Evolutionary conservation across 148 eudicot species (phyloP), one percentile per base, ranked within the genome.

Genomic region (Tetragonia tetragonoides): DNA sequence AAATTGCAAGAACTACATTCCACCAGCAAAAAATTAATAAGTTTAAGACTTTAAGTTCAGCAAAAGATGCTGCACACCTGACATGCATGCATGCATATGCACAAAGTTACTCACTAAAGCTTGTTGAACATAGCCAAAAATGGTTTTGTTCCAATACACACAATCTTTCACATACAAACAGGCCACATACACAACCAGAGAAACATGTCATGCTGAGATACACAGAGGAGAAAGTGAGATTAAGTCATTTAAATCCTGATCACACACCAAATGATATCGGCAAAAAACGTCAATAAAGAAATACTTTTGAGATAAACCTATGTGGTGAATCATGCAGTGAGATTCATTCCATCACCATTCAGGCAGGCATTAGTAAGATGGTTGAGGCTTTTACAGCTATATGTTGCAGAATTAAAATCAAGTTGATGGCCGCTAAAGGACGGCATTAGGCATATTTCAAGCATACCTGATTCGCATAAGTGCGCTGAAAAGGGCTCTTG

Each of bases 401-500:
- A 53, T 6, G 12, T 41, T 34, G 49, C 47, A 81, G 14, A 70
- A 18, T 54, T 42, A 9, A 51, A 62, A 56, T 12, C 80, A 66
- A 28, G 44, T 41, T 20, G 66, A 20, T n/a, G 44, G 16, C 9
- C 24, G 21, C 46, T 15, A 72, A 76, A 37, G 53, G 57, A 72
- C 12, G 39, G 42, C 74, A 44, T 71, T 7, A 75, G 59, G 44
- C 17, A 57, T 42, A 74, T 23, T 34, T 11, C 24, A 41, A 66
- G 24, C 34, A 53, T 78, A 91, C 95, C 92, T 91, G 95, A 79
- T 80, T 77, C 15, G 95, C 95, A 81, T 89, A 89, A 66, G 91
- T 87, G 64, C 91, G 82, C 83, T 91, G 95, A 81, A 91, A 91
- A 21, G 95, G 95, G 51, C 95, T 91, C 84, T 91, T 91, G 53